These are phyloP conservation scores for Avena eriantha DNA, from an alignment of 176 grass and related monocot genomes.

Conservation along the genomic window DNA sequence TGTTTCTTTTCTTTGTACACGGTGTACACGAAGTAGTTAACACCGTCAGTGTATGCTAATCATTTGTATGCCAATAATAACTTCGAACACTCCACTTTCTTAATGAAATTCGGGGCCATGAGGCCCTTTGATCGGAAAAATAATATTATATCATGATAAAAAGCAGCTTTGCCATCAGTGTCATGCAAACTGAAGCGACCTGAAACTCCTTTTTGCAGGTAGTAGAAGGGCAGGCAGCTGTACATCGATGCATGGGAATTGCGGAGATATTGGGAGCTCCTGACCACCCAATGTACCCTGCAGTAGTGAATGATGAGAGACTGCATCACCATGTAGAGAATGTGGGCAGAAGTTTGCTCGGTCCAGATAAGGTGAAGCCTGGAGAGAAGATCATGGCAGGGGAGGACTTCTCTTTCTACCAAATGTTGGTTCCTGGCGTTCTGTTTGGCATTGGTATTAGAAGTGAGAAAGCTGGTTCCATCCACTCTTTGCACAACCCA, in stretches of 20 bases:
- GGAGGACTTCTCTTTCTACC: slow-evolving; percentile 94
- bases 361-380: slow-evolving; percentile 65
- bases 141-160: neutral
- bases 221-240: slow-evolving; percentile 78
- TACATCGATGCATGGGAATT: slow-evolving; percentile 67
- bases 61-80: neutral
- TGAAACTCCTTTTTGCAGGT: slow-evolving; percentile 50
- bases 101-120: neutral
- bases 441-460: slow-evolving; percentile 72
- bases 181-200: neutral
- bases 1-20: neutral
- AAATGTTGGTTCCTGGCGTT: slow-evolving; percentile 71
- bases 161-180: neutral
- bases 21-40: neutral
- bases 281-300: slow-evolving; percentile 69
- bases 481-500: slow-evolving; percentile 65
- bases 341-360: slow-evolving; percentile 59
- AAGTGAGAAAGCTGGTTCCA: slow-evolving; percentile 64
- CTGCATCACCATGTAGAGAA: slow-evolving; percentile 70
- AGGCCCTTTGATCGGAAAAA: neutral
- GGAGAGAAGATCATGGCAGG: slow-evolving; percentile 89
- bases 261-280: slow-evolving; percentile 41
- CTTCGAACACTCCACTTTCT: neutral
- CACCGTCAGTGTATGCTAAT: neutral
- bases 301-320: slow-evolving; percentile 74